phyloP scores from a whole-genome alignment of 23 red algal species.

The Gracilaria vermiculophylla region DNA sequence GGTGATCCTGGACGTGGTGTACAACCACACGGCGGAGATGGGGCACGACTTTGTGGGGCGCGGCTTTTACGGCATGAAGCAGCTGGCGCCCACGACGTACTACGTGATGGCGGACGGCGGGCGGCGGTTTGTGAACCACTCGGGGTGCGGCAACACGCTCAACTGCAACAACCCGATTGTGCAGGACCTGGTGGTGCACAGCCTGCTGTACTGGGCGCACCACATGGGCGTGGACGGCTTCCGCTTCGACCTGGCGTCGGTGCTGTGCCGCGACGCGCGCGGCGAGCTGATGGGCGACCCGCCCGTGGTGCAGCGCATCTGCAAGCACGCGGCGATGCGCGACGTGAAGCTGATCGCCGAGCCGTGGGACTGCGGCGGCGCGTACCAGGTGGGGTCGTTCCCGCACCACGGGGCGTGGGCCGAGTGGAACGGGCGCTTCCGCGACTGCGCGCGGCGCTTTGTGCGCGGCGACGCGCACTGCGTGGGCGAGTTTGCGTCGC shows the following conservation, averaged over 20 bases:
- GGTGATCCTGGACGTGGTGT: slow-evolving; percentile 98
- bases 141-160: slow-evolving; percentile 93
- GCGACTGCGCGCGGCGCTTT: slow-evolving; percentile 89
- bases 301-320: slow-evolving; percentile 81
- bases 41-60: slow-evolving; percentile 73
- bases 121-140: slow-evolving; percentile 71
- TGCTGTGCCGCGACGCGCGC: slow-evolving; percentile 70
- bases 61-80: slow-evolving; percentile 82
- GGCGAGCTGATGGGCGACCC: slow-evolving; percentile 62
- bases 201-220: slow-evolving; percentile 90
- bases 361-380: slow-evolving; percentile 91
- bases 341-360: slow-evolving; percentile 97
- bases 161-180: slow-evolving; percentile 84
- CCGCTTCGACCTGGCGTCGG: slow-evolving; percentile 94
- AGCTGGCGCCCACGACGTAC: slow-evolving; percentile 79
- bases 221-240: slow-evolving; percentile 97
- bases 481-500: slow-evolving; percentile 86
- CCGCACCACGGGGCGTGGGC: slow-evolving; percentile 94
- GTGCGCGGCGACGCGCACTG: slow-evolving; percentile 75
- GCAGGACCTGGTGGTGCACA: slow-evolving; percentile 82
- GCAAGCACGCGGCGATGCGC: slow-evolving; percentile 77
- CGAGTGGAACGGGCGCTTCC: slow-evolving; percentile 98
- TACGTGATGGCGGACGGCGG: slow-evolving; percentile 77
- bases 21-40: slow-evolving; percentile 98
- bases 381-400: slow-evolving; percentile 95